Base-by-base conservation (phyloP, 2,329 filamentous ascomycete species). In the Sarocladium strictum region DNA sequence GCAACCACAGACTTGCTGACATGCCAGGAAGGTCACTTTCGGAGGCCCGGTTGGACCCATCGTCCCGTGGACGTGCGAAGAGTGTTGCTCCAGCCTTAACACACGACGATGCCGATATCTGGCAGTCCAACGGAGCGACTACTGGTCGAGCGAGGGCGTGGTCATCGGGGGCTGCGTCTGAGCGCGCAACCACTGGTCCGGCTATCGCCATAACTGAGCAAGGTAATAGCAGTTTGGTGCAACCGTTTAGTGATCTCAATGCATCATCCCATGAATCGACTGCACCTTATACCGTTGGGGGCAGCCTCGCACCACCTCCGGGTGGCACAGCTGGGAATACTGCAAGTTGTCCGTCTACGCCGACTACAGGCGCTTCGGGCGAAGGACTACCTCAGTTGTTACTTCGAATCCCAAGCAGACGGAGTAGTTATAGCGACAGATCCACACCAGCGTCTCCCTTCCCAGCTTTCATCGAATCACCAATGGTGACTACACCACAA, bases 1-100 rank as follows among this genome's bases (percentile, higher is more conserved):
- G 89, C 64, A 94, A 90, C 59, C 81, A 89, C 24, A 84, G 85
- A 61, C 79, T 87, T 17, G 81, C 84, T 41, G 81, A 85, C 2
- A 84, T 96, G 57, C 79, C 84, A 59, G 71, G 84, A 57, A 80
- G 87, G 57, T 83, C 86, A 62, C 69, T 72, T 38, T 75, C 74
- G 0, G 66, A 70, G 10, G 58, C 66, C 41, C 63, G 69, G 23
- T 32, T 68, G 15, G 57, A 56, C 24, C 55, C 57, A 3, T 57
- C 60, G 21, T 57, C 53, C 5, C 61, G 67, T 11, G 61, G 66
- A 23, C 63, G 62, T 15, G 67, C 68, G 3, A 62, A 63, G 7
- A 62, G 59, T 19, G 60, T 60, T n/a, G 52, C 63, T 21, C 57
- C 62, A 2, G 59, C 65, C 21, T 55, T 54, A 3, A 41, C 50